These are phyloP conservation scores for Gillenia trifoliata DNA, from an alignment of 306 rosid species.

Conservation along the genomic window DNA sequence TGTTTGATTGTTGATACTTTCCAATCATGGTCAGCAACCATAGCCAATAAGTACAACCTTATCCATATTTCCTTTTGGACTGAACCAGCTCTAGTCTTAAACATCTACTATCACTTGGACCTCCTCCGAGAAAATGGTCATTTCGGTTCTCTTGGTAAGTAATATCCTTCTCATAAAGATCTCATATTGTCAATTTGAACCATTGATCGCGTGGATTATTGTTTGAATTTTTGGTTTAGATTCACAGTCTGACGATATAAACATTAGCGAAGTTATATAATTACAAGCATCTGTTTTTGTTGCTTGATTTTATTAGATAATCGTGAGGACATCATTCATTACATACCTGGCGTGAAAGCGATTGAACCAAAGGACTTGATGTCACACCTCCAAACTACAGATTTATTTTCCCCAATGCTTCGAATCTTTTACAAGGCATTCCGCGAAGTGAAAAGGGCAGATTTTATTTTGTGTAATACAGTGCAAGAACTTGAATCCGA, in stretches of 20 bases:
- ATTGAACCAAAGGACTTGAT: slow-evolving; percentile 27
- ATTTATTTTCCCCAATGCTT: background rate
- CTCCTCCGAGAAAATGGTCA: slow-evolving; percentile 24
- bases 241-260: no score
- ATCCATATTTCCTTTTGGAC: slow-evolving; percentile 32
- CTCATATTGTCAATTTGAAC: background rate
- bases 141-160: slow-evolving; percentile 21
- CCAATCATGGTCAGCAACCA: slow-evolving; percentile 17
- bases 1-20: slow-evolving; percentile 30
- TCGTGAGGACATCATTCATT: slow-evolving; percentile 21
- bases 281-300: no score
- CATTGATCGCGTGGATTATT: background rate
- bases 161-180: background rate
- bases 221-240: background rate
- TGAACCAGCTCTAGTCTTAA: slow-evolving; percentile 21
- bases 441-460: slow-evolving; percentile 14
- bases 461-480: slow-evolving; percentile 23
- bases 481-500: slow-evolving; percentile 33
- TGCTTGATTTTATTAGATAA: slow-evolving; percentile 16
- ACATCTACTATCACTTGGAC: slow-evolving; percentile 25
- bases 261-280: no score
- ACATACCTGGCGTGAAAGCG: slow-evolving; percentile 27
- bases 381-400: slow-evolving; percentile 8
- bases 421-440: slow-evolving; percentile 17
- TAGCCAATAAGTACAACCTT: slow-evolving; percentile 22